These are phyloP conservation scores for Pterothamnion heteromorphum DNA, from an alignment of 31 red algal species.

Conservation along the genomic window DNA sequence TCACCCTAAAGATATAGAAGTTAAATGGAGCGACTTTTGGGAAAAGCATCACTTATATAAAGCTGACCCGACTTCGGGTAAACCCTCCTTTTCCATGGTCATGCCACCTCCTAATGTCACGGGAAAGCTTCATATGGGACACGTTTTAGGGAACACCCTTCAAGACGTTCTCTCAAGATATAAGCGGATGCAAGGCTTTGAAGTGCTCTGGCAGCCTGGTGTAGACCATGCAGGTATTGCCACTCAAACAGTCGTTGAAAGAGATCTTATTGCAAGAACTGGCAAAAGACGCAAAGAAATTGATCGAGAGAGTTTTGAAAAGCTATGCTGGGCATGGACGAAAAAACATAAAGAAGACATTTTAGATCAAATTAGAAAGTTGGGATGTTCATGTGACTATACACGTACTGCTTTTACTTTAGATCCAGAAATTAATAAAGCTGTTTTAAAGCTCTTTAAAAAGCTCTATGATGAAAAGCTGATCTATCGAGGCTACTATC, in stretches of 20 bases:
- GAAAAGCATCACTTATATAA: no score
- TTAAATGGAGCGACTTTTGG: no score
- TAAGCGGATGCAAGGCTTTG: slow-evolving; percentile 88
- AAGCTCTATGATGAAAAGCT: slow-evolving; percentile 81
- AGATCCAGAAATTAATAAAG: slow-evolving; percentile 65
- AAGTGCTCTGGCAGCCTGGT: slow-evolving; percentile 83
- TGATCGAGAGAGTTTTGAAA: slow-evolving; percentile 83
- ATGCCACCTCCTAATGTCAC: slow-evolving; percentile 99
- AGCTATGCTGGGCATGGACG: slow-evolving; percentile 93
- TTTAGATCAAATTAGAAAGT: slow-evolving; percentile 74
- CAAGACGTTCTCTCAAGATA: slow-evolving; percentile 82
- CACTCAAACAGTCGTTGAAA: slow-evolving; percentile 94
- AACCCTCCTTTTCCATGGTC: no score
- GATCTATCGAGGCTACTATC: slow-evolving; percentile 88
- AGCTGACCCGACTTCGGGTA: no score
- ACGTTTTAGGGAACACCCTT: slow-evolving; percentile 86
- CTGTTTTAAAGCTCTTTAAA: slow-evolving; percentile 87
- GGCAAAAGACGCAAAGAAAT: slow-evolving; percentile 65
- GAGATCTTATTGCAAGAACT: slow-evolving; percentile 61
- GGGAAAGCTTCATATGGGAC: slow-evolving; percentile 93
- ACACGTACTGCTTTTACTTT: slow-evolving; percentile 93
- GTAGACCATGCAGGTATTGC: slow-evolving; percentile 99
- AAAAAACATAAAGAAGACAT: slow-evolving; percentile 88
- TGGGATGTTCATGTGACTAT: slow-evolving; percentile 94
- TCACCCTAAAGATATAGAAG: no score